A percentile compares a stretch with the other conserved stretches of the same genome.
phyloP scores from a whole-genome alignment of 140 eudicot species.

The Erigeron philadelphicus region DNA sequence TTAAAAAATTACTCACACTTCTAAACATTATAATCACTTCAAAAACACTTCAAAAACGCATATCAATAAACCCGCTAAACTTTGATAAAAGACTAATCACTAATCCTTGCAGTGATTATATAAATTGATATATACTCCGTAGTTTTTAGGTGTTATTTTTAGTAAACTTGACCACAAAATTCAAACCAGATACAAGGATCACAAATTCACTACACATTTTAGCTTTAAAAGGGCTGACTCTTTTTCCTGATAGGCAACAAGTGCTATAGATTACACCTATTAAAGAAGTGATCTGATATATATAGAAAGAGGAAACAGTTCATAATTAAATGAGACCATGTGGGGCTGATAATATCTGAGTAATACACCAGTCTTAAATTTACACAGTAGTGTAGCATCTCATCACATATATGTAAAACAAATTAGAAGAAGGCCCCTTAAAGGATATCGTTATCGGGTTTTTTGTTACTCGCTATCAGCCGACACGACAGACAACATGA shows the following conservation, averaged over 20 bases:
- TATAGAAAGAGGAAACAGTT: slow-evolving; percentile 31
- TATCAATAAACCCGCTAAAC: not conserved
- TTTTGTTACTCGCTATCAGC: not conserved
- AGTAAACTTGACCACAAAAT: slow-evolving; percentile 15
- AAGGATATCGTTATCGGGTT: slow-evolving; percentile 21
- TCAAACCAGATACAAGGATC: not conserved
- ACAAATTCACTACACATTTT: not conserved
- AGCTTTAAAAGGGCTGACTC: slow-evolving; percentile 19
- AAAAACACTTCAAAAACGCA: not conserved
- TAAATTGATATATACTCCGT: too few species aligned
- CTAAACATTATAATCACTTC: not conserved
- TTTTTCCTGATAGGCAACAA: slow-evolving; percentile 23
- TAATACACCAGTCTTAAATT: slow-evolving; percentile 23
- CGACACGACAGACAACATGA: slow-evolving; percentile 5
- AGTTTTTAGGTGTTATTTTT: not conserved
- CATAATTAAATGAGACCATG: slow-evolving; percentile 31
- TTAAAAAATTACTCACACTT: not conserved
- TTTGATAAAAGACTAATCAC: too few species aligned
- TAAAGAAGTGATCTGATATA: slow-evolving; percentile 21
- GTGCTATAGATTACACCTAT: slow-evolving; percentile 2
- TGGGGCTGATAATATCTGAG: slow-evolving; percentile 30
- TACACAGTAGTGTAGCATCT: slow-evolving; percentile 22
- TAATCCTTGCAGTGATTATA: too few species aligned
- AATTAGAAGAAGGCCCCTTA: not conserved
- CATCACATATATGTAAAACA: slow-evolving; percentile 23